Base-by-base conservation (phyloP, 2,329 filamentous ascomycete genomes). In the Emmonsiellopsis sp. region DNA sequence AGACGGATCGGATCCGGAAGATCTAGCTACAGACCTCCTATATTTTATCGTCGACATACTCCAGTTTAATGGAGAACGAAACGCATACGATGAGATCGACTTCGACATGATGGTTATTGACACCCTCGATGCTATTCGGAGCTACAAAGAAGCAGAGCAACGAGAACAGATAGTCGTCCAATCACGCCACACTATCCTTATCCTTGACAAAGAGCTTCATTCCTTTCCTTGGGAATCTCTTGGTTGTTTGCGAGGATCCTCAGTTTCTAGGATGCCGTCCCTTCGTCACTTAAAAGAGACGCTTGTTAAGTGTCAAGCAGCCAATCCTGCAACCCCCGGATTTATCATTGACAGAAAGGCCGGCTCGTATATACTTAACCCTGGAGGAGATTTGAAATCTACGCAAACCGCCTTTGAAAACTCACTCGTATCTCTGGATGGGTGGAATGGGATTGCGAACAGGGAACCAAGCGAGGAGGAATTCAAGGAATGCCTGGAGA, bases 21-120 rank as follows among this genome's bases (percentile, higher is more conserved):
- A 97, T 63, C 83, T 86, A 0, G 74, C 98, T n/a, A 89, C 86
- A 60, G 93, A 98, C 66, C 74, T 98, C 32, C 79, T 98, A 3
- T 97, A 96, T 71, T 97, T 97, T 65, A 87, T 97, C 1, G 85
- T 98, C 5, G 93, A 98, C 63, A 91, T 97, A 50, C 77, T 98
- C 2, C 93, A 97, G 66, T 97, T 98, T 69, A 88, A 95, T 61
- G 93, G 93, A 13, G 94, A 98, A 71, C 82, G 84, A 47, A 98
- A 97, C 65, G 93, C 94, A 0, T 96, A 96, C 69, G 93, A 98
- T 62, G 93, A 98, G 71, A 88, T 98, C 57, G 92, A 97, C 68
- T 95, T 97, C 65, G 93, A 98, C 61, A 74, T 78, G 60, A 94
- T 98, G 82, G 83, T 91, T 5, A 79, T 97, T 40, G 90, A 95